Percentiles rank a stretch among this genome's conserved stretches.
phyloP scores from a whole-genome alignment of 306 rosid species.

The Sesbania bispinosa region DNA sequence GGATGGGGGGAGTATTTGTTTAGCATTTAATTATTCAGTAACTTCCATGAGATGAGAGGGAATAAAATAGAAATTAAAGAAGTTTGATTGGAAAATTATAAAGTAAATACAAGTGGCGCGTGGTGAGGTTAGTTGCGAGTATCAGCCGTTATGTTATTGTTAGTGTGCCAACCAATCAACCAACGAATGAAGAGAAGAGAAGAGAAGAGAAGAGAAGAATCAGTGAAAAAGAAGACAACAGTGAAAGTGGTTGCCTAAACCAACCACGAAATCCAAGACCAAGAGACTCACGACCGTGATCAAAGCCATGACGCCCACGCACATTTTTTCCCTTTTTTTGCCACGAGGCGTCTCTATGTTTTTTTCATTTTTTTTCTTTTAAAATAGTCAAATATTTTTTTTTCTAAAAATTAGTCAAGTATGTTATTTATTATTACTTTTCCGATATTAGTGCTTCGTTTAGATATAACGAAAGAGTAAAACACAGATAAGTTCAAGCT shows the following conservation, averaged over 20 bases:
- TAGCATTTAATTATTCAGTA: too few relatives aligned
- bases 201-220: background rate
- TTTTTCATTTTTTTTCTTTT: background rate
- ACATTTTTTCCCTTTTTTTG: background rate
- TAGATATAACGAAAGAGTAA: too few relatives aligned
- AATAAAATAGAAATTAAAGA: too few relatives aligned
- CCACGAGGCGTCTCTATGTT: constrained; percentile 24
- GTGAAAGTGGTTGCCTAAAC: constrained; percentile 18
- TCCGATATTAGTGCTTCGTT: too few relatives aligned
- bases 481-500: too few relatives aligned
- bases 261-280: constrained; percentile 14
- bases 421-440: too few relatives aligned
- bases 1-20: too few relatives aligned
- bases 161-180: constrained; percentile 12
- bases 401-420: background rate
- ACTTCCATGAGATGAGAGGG: too few relatives aligned
- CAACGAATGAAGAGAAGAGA: background rate
- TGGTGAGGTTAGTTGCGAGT: background rate
- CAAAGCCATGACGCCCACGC: constrained; percentile 26
- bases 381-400: background rate
- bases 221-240: too few relatives aligned
- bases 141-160: background rate
- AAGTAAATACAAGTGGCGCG: constrained; percentile 22
- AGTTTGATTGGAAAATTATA: background rate
- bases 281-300: background rate